A percentile compares a stretch with the other conserved stretches of the same genome.
Evolutionary conservation across 257 asterid species (phyloP).

Genomic region (Datura wrightii): DNA sequence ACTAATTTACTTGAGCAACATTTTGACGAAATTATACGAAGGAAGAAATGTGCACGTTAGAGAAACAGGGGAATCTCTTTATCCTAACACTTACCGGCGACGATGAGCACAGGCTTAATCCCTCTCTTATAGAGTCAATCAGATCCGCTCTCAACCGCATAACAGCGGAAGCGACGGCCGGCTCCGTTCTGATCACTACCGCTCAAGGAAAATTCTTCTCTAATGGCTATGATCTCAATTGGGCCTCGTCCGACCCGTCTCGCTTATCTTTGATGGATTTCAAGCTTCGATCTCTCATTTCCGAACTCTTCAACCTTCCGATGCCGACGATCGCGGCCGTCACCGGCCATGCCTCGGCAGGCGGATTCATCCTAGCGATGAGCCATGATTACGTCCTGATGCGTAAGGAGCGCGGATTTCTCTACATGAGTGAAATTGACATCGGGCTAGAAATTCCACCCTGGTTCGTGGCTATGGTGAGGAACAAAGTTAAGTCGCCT

Average conservation of each 20-base stretch:
- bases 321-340: constrained; percentile 88
- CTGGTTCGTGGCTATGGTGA: constrained; percentile 60
- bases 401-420: constrained; percentile 61
- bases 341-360: constrained; percentile 69
- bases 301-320: constrained; percentile 62
- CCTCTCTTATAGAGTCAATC: constrained; percentile 56
- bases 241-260: constrained; percentile 49
- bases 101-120: constrained; percentile 66
- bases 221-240: constrained; percentile 66
- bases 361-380: constrained; percentile 61
- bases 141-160: constrained; percentile 48
- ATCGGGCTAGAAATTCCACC: constrained; percentile 69
- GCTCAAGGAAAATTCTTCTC: constrained; percentile 75
- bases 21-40: not conserved
- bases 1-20: too few relatives aligned
- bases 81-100: constrained; percentile 64
- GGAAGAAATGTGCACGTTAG: constrained; percentile 50
- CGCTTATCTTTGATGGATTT: constrained; percentile 42
- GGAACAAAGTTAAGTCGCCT: constrained; percentile 51
- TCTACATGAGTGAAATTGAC: constrained; percentile 72
- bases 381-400: constrained; percentile 67
- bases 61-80: constrained; percentile 54
- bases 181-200: constrained; percentile 66
- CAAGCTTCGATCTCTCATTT: constrained; percentile 45
- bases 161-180: constrained; percentile 39